Evolutionary conservation across 1,284 basidiomycete genomes (phyloP), one percentile per base, ranked within the genome.

Genomic region (Exobasidium rhododendri): DNA sequence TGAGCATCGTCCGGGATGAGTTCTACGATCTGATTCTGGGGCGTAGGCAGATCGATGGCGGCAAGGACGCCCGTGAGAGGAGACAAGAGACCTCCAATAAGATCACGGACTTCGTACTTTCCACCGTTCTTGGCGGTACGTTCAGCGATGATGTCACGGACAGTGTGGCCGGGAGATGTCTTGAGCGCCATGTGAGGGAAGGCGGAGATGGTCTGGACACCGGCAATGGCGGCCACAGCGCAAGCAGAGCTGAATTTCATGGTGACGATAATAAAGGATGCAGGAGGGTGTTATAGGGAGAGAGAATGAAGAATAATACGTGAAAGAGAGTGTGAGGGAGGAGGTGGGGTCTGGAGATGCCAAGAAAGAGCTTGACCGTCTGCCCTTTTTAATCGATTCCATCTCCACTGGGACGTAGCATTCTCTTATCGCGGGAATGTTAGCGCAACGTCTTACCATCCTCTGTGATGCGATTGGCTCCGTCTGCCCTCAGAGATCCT

Each of bases 21-120:
- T 58, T 58, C 40, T 20, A 58, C 28, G 20, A 46, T 58, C 26
- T 28, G 30, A 46, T 59, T 43, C 54, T 59, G 58, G 59, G 58
- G 54, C 51, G 58, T 58, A 29, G 58, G 58, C 20, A 59, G 24
- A 47, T 58, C 58, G 29, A 59, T 30, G 52, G 52, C 54, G 22
- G 26, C 22, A 17, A 59, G 43, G 24, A 59, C 40, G 11, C 58
- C 58, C 24, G 58, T 58, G 46, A 59, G 58, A 53, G 58, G 58
- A 30, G 28, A 26, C 20, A 59, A 58, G 11, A 59, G 58, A 58
- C 54, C 58, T 14, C 55, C 58, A 47, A 59, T 57, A 28, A 57
- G 26, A 58, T 43, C 55, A 24, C 54, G 52, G 24, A 31, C 58
- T 59, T 57, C 52, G 49, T 13, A 17, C 49, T 26, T 26, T 51